Evolutionary conservation across 2,329 filamentous ascomycete genomes (phyloP).

Genomic region (Phialocephala sp.): DNA sequence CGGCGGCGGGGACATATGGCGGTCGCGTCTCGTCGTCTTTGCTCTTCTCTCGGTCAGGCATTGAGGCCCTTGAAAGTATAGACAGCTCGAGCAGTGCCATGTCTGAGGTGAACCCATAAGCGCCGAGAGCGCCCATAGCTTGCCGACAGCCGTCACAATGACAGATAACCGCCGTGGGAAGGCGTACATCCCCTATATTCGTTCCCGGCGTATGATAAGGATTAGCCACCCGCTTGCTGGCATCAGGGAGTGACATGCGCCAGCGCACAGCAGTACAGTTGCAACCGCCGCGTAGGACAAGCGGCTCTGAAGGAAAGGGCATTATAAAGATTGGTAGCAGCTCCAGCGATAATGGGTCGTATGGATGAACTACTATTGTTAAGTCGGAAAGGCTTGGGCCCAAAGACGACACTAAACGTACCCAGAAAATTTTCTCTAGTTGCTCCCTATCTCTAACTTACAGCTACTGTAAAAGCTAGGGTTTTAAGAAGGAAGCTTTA

Average conservation of each 20-base stretch:
- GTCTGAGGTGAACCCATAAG: neutral
- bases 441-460: neutral
- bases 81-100: neutral
- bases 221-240: neutral
- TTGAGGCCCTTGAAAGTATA: neutral
- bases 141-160: neutral
- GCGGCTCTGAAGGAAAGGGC: neutral
- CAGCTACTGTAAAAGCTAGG: neutral
- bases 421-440: no score
- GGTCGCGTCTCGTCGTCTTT: neutral
- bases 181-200: neutral
- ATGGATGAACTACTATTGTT: neutral
- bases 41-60: neutral
- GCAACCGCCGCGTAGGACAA: neutral
- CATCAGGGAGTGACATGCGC: neutral
- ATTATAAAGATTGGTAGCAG: neutral
- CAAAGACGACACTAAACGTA: no score
- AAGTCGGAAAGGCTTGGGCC: no score
- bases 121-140: neutral
- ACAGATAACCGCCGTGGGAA: neutral
- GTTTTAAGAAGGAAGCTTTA: neutral
- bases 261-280: neutral
- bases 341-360: neutral
- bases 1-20: neutral
- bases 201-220: neutral